Percentiles rank a stretch among this genome's conserved stretches.
These are phyloP conservation scores for Phytopythium kandeliae DNA, from an alignment of 352 stramenopile genomes.

Conservation along the genomic window DNA sequence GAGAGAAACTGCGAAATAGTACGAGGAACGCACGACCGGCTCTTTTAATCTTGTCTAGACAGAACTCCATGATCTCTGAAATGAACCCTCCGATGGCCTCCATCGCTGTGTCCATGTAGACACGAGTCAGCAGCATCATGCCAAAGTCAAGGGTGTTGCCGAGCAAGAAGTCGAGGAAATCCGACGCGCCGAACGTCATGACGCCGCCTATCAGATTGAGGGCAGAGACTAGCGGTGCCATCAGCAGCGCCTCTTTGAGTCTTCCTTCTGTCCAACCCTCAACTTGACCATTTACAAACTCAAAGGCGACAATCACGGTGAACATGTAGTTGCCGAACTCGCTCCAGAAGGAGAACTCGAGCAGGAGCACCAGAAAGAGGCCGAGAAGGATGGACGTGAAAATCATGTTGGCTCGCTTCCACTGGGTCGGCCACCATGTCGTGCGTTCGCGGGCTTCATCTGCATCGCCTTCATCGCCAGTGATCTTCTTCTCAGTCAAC, in stretches of 20 bases:
- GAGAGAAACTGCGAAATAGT: conserved; percentile 48
- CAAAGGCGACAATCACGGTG: conserved; percentile 93
- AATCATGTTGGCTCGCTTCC: conserved; percentile 95
- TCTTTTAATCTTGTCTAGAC: conserved; percentile 31
- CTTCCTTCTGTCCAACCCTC: conserved; percentile 88
- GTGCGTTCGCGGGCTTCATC: conserved; percentile 52
- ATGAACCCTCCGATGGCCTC: conserved; percentile 69
- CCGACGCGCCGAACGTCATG: conserved; percentile 93
- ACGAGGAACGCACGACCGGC: conserved; percentile 22
- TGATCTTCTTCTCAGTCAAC: conserved; percentile 70
- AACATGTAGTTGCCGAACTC: conserved; percentile 95
- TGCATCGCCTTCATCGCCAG: conserved; percentile 14
- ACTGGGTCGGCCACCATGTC: conserved; percentile 90
- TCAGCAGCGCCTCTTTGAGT: conserved; percentile 89
- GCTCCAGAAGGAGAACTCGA: conserved; percentile 96
- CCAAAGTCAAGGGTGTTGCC: conserved; percentile 94
- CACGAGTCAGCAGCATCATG: conserved; percentile 90
- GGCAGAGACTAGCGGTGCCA: conserved; percentile 85
- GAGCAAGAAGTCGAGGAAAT: conserved; percentile 97
- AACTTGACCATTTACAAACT: conserved; percentile 86
- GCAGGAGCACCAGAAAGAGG: conserved; percentile 91
- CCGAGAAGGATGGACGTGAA: conserved; percentile 90
- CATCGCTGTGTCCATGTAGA: conserved; percentile 89
- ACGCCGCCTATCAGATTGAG: conserved; percentile 89
- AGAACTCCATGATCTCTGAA: conserved; percentile 28